These are phyloP conservation scores for Pseudocohnilembus persalinus DNA, from an alignment of 169 alveolate genomes.

Conservation along the genomic window DNA sequence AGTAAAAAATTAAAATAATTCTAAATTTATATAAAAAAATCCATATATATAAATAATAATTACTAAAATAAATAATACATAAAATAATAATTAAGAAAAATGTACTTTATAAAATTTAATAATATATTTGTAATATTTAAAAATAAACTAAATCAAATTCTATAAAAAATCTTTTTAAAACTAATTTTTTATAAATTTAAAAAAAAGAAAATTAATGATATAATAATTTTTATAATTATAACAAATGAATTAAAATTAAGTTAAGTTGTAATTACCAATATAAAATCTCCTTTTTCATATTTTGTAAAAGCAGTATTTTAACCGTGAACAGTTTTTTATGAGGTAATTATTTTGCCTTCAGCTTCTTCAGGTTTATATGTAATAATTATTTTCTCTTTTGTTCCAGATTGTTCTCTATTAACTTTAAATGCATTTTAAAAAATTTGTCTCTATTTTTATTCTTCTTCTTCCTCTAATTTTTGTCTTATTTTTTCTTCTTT, in stretches of 20 bases:
- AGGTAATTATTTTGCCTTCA: constrained; percentile 16
- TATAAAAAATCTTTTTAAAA: no score
- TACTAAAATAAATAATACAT: no score
- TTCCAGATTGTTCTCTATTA: background rate
- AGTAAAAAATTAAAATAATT: no score
- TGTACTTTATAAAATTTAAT: no score
- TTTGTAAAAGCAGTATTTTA: background rate
- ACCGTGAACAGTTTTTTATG: constrained; percentile 18
- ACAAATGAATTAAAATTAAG: no score
- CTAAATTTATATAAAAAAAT: no score
- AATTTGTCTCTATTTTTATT: background rate
- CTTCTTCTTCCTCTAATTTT: constrained; percentile 13
- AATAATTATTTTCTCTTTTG: background rate
- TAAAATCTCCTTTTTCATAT: constrained; percentile 16
- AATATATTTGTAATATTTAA: no score
- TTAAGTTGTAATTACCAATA: background rate
- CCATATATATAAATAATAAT: no score
- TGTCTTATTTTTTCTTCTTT: constrained; percentile 8
- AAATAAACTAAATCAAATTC: no score
- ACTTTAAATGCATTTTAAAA: background rate
- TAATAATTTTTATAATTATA: no score
- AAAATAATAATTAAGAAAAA: no score
- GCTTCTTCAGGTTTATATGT: constrained; percentile 30
- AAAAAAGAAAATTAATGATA: background rate
- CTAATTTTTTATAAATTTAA: no score